Base-by-base conservation (phyloP, 305 asterid genomes). In the Fraxinus sp. region DNA sequence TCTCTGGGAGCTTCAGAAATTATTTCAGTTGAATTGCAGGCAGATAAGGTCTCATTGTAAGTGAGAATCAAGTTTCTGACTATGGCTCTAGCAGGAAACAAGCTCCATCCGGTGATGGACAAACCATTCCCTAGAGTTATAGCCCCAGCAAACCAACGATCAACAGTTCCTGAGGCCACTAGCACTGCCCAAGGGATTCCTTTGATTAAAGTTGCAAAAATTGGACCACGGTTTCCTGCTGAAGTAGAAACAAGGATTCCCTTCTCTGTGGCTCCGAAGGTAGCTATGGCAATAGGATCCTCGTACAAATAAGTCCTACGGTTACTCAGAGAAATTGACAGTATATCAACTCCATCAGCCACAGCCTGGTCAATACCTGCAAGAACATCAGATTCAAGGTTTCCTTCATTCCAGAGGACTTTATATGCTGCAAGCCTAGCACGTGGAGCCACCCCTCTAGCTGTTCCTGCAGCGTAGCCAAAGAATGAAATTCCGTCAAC, bases 171-270 rank as follows among this genome's bases (percentile, higher is more conserved):
- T 16, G 90, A 78, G 13, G 88, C 89, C 6, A 87, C 89, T 1
- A 86, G 82, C 62, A 87, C 57, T 3, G 82, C 85, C 89, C 90
- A 87, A 5, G 90, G 90, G 1, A 66, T 81, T 35, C 81, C 90
- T 36, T 87, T 84, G 76, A 81, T 86, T 16, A 87, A 62, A 49
- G 86, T 79, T 20, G 83, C 84, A 1, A 73, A 55, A 33, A 1
- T n/a, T 14, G 87, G 87, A 8, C 87, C 87, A 0, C 43, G 68
- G 8, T 86, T 86, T 79, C 89, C 89, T 9, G 87, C 89, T 39
- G 89, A 84, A 11, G 72, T 70, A 37, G 87, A 81, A 37, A 84
- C 82, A 6, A 84, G 41, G 11, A 84, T 77, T 1, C 84, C 87
- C 78, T 80, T 80, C 59, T 62, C 76, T 81, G 73, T 84, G 33